phyloP scores from a whole-genome alignment of 371 early-diverging fungal genomes.

The Rhizomucor miehei region DNA sequence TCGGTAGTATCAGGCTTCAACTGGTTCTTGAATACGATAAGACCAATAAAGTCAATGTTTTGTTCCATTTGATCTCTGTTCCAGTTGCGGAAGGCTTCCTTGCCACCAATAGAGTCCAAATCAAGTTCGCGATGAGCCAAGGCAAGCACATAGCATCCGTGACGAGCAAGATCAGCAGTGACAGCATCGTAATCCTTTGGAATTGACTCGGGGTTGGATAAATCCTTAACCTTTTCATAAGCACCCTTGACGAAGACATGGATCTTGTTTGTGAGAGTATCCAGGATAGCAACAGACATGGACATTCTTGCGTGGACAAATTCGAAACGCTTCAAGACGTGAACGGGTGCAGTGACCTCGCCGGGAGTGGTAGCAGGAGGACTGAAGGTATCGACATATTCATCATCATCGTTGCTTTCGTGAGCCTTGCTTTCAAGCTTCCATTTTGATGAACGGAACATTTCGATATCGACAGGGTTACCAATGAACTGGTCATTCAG shows the following conservation, averaged over 20 bases:
- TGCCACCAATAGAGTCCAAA: conserved; percentile 27
- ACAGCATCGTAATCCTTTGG: conserved; percentile 67
- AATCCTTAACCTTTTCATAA: conserved; percentile 71
- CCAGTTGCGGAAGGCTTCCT: conserved; percentile 41
- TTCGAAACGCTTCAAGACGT: conserved; percentile 74
- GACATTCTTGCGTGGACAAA: conserved; percentile 84
- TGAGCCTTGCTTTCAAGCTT: conserved; percentile 21
- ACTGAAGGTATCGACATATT: conserved; percentile 43
- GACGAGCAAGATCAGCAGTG: conserved; percentile 56
- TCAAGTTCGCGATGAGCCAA: conserved; percentile 60
- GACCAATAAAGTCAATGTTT: conserved; percentile 62
- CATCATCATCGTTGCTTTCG: conserved; percentile 22
- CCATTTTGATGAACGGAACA: conserved; percentile 78
- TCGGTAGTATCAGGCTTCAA: conserved; percentile 77
- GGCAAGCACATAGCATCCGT: conserved; percentile 76
- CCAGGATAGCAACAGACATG: conserved; percentile 78
- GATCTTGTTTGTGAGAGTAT: conserved; percentile 51
- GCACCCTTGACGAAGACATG: conserved; percentile 85
- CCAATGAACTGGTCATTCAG: conserved; percentile 75
- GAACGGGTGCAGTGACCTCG: conserved; percentile 27
- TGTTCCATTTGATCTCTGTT: conserved; percentile 69
- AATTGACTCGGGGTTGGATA: conserved; percentile 46
- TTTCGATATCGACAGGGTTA: conserved; percentile 92
- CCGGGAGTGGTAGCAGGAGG: conserved; percentile 20
- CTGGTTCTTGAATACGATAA: conserved; percentile 86